These are phyloP conservation scores for Dichotomopilus funicola DNA, from an alignment of 2,329 filamentous ascomycete species.

Conservation along the genomic window DNA sequence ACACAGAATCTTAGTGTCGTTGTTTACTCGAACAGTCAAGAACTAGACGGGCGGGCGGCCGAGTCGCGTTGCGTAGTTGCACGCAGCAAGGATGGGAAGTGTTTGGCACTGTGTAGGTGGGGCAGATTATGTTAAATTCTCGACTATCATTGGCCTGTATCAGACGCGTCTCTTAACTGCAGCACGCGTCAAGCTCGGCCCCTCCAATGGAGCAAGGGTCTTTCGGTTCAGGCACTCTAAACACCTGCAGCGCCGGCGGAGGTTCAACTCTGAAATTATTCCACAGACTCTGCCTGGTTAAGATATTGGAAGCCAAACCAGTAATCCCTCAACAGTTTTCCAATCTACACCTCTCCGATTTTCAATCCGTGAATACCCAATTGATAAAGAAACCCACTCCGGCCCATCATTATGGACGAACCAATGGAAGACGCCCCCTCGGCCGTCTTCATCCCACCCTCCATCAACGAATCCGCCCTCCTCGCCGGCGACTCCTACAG, in stretches of 20 bases:
- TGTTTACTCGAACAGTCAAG: slow-evolving; percentile 3
- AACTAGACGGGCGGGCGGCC: neutral
- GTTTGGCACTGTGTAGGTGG: no score
- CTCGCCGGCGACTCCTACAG: slow-evolving; percentile 62
- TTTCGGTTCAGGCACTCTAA: no score
- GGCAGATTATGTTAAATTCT: no score
- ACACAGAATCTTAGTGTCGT: neutral
- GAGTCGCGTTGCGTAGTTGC: neutral
- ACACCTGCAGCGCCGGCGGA: no score
- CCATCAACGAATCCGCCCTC: slow-evolving; percentile 51
- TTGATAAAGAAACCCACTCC: neutral
- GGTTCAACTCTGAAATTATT: no score
- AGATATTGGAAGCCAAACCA: neutral
- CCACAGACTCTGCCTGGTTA: neutral
- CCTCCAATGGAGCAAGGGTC: neutral
- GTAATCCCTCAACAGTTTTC: no score
- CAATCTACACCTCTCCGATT: no score
- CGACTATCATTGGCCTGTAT: slow-evolving; percentile 14
- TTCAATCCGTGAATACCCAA: neutral
- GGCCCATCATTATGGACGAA: slow-evolving; percentile 33
- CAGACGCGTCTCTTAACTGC: slow-evolving; percentile 7
- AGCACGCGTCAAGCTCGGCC: slow-evolving; percentile 19
- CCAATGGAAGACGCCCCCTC: slow-evolving; percentile 25
- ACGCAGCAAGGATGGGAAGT: neutral
- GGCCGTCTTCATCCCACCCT: slow-evolving; percentile 59